A percentile compares a stretch with the other conserved stretches of the same genome.
Evolutionary conservation across 176 grass and related monocot species (phyloP).

Genomic region (Rhynchospora tenuis): DNA sequence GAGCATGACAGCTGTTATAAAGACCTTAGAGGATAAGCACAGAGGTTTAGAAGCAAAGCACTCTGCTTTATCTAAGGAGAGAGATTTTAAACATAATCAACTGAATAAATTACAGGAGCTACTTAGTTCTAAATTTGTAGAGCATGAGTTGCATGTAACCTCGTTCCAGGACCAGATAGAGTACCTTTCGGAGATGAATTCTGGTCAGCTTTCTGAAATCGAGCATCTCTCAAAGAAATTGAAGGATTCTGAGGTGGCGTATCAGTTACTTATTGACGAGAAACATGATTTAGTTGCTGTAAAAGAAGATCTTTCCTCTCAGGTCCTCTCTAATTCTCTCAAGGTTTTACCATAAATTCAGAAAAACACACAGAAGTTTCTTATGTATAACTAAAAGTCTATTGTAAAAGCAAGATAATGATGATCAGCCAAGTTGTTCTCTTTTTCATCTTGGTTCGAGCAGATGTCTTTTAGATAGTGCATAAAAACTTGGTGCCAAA

Average conservation of each 20-base stretch:
- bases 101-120: constrained; percentile 8
- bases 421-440: not conserved
- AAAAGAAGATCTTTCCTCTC: constrained; percentile 19
- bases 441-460: not conserved
- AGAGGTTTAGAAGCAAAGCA: constrained; percentile 17
- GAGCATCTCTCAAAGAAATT: not conserved
- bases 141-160: constrained; percentile 18
- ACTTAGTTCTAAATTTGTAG: constrained; percentile 23
- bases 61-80: constrained; percentile 14
- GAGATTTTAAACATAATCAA: not conserved
- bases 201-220: constrained; percentile 14
- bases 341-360: not conserved
- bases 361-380: not conserved
- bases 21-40: constrained; percentile 19
- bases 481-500: not conserved
- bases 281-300: constrained; percentile 17
- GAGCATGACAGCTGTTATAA: constrained; percentile 31
- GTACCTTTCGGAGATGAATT: constrained; percentile 3
- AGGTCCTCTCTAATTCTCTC: not conserved
- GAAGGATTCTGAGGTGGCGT: not conserved
- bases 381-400: not conserved
- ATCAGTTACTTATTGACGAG: not conserved
- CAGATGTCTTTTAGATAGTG: not conserved
- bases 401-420: not conserved
- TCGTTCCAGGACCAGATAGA: constrained; percentile 14